phyloP scores from a whole-genome alignment of 2,329 filamentous ascomycete species.

The Penicillium sp. region DNA sequence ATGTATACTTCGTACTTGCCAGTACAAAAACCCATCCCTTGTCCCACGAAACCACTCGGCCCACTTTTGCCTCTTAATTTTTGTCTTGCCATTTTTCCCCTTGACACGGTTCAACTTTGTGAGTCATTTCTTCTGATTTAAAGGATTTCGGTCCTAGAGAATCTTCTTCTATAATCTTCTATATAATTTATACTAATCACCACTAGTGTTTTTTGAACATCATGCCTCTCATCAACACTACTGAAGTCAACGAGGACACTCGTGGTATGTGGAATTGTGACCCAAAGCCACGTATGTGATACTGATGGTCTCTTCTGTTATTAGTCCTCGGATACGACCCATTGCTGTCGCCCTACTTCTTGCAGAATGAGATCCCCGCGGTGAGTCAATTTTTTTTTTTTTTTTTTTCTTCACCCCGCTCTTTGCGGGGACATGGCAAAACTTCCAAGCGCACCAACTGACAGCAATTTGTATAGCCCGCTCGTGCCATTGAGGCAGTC shows the following conservation, averaged over 20 bases:
- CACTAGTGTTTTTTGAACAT: slow-evolving; percentile 4
- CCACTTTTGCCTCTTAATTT: slow-evolving; percentile 9
- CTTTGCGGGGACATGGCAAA: slow-evolving; percentile 62
- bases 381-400: slow-evolving; percentile 53
- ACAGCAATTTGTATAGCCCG: slow-evolving; percentile 32
- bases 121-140: slow-evolving; percentile 6
- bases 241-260: slow-evolving; percentile 48
- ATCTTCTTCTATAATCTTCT: not conserved
- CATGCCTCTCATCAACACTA: slow-evolving; percentile 46
- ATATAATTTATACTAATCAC: slow-evolving; percentile 6
- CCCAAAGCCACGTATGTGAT: not conserved
- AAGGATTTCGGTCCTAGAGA: not conserved
- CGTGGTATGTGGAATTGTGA: slow-evolving; percentile 37
- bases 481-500: slow-evolving; percentile 43
- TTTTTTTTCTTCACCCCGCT: slow-evolving; percentile 63
- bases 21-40: slow-evolving; percentile 2
- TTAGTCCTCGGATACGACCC: slow-evolving; percentile 91
- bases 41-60: not conserved
- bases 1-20: too few relatives aligned
- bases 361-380: slow-evolving; percentile 79
- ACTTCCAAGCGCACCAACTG: slow-evolving; percentile 21
- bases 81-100: not conserved
- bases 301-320: slow-evolving; percentile 39
- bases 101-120: not conserved
- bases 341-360: slow-evolving; percentile 82